Base-by-base conservation (phyloP, 192 early-diverging fungal species). In the Coemansia aciculifera region DNA sequence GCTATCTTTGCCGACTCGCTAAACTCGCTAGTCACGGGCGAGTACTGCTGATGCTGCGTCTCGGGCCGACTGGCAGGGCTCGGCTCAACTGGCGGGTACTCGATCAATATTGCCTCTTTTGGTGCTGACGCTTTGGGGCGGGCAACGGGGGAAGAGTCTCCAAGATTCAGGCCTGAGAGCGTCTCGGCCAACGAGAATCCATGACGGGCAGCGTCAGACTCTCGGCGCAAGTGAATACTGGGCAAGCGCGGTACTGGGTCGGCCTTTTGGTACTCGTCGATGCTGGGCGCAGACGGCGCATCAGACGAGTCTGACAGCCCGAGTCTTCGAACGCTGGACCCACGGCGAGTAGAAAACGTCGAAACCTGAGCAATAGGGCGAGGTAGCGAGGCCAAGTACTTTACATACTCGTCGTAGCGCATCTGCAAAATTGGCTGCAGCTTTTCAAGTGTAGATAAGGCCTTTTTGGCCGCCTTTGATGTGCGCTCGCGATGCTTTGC, bases 381-480 rank as follows among this genome's bases (percentile, higher is more conserved):
- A 1, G 70, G 69, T 12, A 79, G 48, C 23, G 71, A 75, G 36
- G 67, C 66, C 31, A 82, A 51, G 27, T 85, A 79, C 51, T 66
- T 64, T 52, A 78, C 19, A 46, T 87, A 88, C 54, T 84, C 81
- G 11, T 83, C 78, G 54, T 89, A 81, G 29, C 85, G 85, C 40
- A 72, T 66, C 15, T 86, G 82, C 37, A 90, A 43, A 15, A 79
- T 71, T 6, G 89, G 87, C 59, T 89, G 88, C 59, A 90, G 70
- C 5, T 62, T 68, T 61, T 86, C 89, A 24, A 88, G 69, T 34
- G 78, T 79, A 12, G 83, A 74, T 75, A 91, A 62, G 1, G 87
- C 86, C 51, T 81, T 81, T 31, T 80, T 67, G 36, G 86, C 85
- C 48, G 82, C 84, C 71, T 84, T 61, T 38, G 63, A 73, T 44